These are phyloP conservation scores for Aspergillus ochraceus DNA, from an alignment of 2,329 filamentous ascomycete species.

Conservation along the genomic window DNA sequence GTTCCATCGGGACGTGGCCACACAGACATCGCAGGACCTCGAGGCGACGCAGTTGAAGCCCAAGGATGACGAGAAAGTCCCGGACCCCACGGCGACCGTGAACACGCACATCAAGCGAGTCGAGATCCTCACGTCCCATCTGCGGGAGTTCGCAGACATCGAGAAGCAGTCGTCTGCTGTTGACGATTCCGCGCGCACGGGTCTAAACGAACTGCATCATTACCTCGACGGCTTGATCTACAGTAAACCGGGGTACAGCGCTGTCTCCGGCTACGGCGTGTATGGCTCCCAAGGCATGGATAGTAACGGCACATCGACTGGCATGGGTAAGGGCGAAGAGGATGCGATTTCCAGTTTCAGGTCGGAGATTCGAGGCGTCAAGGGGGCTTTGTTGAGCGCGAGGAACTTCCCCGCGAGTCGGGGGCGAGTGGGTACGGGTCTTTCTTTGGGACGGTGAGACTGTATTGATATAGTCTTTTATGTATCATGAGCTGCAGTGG, in stretches of 20 bases:
- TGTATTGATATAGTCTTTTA: not conserved
- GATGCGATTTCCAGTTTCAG: conserved; percentile 61
- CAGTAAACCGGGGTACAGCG: conserved; percentile 29
- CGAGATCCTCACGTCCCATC: conserved; percentile 52
- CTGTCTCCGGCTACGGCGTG: conserved; percentile 32
- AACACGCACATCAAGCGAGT: conserved; percentile 47
- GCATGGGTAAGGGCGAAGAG: conserved; percentile 47
- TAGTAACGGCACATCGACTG: conserved; percentile 18
- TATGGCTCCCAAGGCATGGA: conserved; percentile 35
- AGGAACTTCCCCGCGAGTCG: conserved; percentile 56
- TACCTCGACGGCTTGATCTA: conserved; percentile 54
- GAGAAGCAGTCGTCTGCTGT: conserved; percentile 36
- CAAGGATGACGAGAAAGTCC: conserved; percentile 12
- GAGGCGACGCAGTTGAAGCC: conserved; percentile 1
- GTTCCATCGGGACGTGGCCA: conserved; percentile 63
- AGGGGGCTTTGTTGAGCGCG: conserved; percentile 63
- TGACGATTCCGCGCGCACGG: conserved; percentile 34
- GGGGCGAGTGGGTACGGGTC: conserved; percentile 24
- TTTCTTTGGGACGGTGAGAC: conserved; percentile 10
- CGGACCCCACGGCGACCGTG: conserved; percentile 27
- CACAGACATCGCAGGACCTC: conserved; percentile 56
- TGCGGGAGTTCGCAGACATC: conserved; percentile 48
- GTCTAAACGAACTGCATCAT: conserved; percentile 48
- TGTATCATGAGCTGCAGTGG: not conserved
- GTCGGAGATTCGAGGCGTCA: conserved; percentile 62